Evolutionary conservation across 2,329 filamentous ascomycete genomes (phyloP), one percentile per base, ranked within the genome.

Genomic region (Gyromitra esculenta): DNA sequence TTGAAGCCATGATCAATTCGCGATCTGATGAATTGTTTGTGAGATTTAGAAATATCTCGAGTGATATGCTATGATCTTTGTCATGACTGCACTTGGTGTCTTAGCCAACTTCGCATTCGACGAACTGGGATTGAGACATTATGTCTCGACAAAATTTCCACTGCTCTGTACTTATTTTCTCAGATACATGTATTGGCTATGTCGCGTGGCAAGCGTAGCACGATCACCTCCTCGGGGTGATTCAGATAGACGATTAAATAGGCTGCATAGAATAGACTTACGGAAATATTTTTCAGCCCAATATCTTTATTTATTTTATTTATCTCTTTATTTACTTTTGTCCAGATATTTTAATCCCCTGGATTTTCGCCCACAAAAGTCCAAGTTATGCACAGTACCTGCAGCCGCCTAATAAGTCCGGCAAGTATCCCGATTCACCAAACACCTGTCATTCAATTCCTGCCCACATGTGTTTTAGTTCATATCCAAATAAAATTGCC

Each of bases 41-140:
- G n/a, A 13, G 25, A 39, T 18, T 59, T 5, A 21, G n/a, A 39
- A 31, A 45, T 64, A 5, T 41, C 35, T 45, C 68, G 68, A 71
- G 68, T 71, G 68, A 71, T 64, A 71, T 37, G 35, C 9, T 25
- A 45, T 71, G 68, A 56, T 52, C 13, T 8, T 39, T 52, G 18
- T 41, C 21, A 25, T 9, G 48, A 39, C 13, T 54, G 13, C 15
- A 59, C 25, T 31, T 31, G 4, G 25, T 31, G 25, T 31, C 25
- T 31, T 31, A 31, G 2, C 25, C 25, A 31, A 31, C 2, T 31
- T 31, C 25, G 2, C 25, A 31, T 31, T 4, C 25, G 25, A 31
- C 25, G 25, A 31, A 31, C 25, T 31, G 4, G 25, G 25, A 31
- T 31, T 4, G 25, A 31, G 2, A 3, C 25, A 31, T 31, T 31